A percentile compares a stretch with the other conserved stretches of the same genome.
Evolutionary conservation across 75 land plant genomes (phyloP).

Genomic region (Larix kaempferi): DNA sequence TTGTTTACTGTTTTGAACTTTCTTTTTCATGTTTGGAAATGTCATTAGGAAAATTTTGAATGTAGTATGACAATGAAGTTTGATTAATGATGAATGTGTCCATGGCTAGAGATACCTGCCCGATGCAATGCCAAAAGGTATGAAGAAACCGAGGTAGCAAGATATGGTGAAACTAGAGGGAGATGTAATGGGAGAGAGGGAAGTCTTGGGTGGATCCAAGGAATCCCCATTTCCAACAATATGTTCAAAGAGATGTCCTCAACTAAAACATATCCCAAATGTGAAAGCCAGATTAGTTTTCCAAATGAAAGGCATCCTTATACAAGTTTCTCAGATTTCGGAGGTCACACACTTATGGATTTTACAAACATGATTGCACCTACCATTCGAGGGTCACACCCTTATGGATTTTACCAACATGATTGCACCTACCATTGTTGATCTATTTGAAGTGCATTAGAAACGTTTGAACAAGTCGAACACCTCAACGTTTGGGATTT

Average conservation of each 20-base stretch:
- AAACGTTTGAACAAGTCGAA: conserved; percentile 17
- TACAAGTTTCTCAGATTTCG: conserved; percentile 31
- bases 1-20: too few species aligned
- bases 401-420: conserved; percentile 20
- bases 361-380: conserved; percentile 25
- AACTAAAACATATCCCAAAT: conserved; percentile 50
- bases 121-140: conserved; percentile 41
- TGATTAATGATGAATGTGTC: too few species aligned
- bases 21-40: too few species aligned
- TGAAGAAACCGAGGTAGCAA: conserved; percentile 28
- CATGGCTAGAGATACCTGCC: conserved; percentile 55
- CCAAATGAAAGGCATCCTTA: conserved; percentile 21
- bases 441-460: conserved; percentile 20
- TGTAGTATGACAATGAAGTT: too few species aligned
- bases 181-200: conserved; percentile 42
- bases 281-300: conserved; percentile 24
- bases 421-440: conserved; percentile 19
- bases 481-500: conserved; percentile 14
- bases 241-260: conserved; percentile 47
- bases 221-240: too few species aligned
- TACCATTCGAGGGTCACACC: conserved; percentile 19
- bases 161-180: conserved; percentile 54
- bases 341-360: conserved; percentile 16
- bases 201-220: conserved; percentile 71
- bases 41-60: too few species aligned